Evolutionary conservation across 345 rosid genomes (phyloP), one percentile per base, ranked within the genome.

Genomic region (Limnanthes douglasii): DNA sequence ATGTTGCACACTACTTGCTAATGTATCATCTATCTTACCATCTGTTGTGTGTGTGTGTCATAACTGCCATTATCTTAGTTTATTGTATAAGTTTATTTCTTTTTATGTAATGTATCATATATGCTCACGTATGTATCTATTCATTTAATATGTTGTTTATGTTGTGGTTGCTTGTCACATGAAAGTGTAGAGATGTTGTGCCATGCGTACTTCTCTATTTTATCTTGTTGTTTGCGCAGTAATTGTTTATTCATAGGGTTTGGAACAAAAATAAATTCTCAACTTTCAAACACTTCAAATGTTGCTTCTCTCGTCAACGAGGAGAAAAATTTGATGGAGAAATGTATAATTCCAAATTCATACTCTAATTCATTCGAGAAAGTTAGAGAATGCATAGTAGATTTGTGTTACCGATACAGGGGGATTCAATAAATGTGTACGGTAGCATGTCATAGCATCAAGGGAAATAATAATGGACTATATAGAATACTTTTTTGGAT

Each of bases 381-480:
- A 24, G 64, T 43, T 39, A 69, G 75, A 18, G 22, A 26, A 7
- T 68, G 63, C 11, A 53, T 54, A 33, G 34, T 11, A 14, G 51
- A 62, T 6, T 82, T 90, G 54, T 31, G 22, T 14, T 78, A 85
- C 46, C 43, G 29, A 12, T 85, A 78, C 51, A 50, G 38, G 50
- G 82, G n/a, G 64, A 12, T 74, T 73, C 46, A 15, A 56, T 18
- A 61, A 70, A 50, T 82, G 94, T 52, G 73, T 61, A 21, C 55
- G 52, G 20, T 75, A 65, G 17, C 94, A 82, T 50, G 37, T 74
- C 18, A 42, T 39, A 39, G 86, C 72, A 54, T 72, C 82, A 29
- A 64, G 86, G 48, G 65, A 65, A 44, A 57, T 54, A 50, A 55
- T 72, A 27, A 37, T 61, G 45, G 49, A 62, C 37, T 35, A 44